These are phyloP conservation scores for Penicillium odoratum DNA, from an alignment of 495 filamentous ascomycete genomes.

Conservation along the genomic window DNA sequence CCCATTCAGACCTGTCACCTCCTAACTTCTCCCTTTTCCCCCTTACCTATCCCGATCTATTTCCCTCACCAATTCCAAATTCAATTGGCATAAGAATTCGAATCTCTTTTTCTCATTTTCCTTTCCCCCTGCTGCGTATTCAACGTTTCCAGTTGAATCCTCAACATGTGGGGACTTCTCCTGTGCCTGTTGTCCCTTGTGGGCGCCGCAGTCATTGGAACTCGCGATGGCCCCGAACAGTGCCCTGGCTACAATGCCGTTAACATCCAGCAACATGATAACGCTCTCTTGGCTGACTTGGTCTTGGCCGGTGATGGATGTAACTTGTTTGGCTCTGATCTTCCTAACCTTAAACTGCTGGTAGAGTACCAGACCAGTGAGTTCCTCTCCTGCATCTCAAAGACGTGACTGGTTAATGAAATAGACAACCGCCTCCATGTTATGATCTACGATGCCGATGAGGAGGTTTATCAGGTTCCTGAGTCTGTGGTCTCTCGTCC, in stretches of 20 bases:
- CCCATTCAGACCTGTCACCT: too few relatives aligned
- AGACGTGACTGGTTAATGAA: neutral
- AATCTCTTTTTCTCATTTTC: neutral
- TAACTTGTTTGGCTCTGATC: constrained; percentile 69
- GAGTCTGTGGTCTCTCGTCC: constrained; percentile 69
- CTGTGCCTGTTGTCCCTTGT: constrained; percentile 35
- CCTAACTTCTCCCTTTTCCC: neutral
- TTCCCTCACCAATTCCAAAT: neutral
- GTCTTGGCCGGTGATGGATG: constrained; percentile 66
- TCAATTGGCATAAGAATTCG: neutral
- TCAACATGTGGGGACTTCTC: constrained; percentile 31
- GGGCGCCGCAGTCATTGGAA: constrained; percentile 32
- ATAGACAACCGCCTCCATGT: constrained; percentile 77
- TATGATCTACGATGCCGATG: constrained; percentile 74
- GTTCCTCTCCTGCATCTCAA: constrained; percentile 20
- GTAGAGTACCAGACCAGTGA: constrained; percentile 76
- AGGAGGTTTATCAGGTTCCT: constrained; percentile 77
- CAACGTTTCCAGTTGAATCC: constrained; percentile 10
- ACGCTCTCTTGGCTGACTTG: constrained; percentile 56
- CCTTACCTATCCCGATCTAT: neutral
- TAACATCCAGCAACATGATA: constrained; percentile 54
- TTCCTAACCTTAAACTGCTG: constrained; percentile 62
- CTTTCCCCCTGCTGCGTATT: constrained; percentile 1
- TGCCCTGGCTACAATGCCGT: constrained; percentile 75
- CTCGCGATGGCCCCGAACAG: constrained; percentile 16